These are phyloP conservation scores for Asterella californica DNA, from an alignment of 225 moss, liverwort and hornwort genomes.

Conservation along the genomic window DNA sequence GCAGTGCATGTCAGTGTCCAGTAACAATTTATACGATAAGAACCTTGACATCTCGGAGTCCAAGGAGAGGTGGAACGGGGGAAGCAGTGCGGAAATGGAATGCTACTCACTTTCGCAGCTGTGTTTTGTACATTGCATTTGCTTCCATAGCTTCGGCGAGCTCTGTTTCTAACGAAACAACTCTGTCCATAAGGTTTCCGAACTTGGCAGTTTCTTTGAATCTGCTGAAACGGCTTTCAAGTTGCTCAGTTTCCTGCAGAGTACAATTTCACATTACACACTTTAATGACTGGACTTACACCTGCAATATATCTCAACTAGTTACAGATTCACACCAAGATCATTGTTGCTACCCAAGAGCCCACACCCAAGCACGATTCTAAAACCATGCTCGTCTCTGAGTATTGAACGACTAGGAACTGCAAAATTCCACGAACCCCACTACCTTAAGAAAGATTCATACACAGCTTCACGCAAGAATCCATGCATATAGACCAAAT, in stretches of 20 bases:
- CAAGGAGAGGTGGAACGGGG: background rate
- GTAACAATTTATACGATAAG: background rate
- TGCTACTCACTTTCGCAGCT: constrained; percentile 63
- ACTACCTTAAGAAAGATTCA: background rate
- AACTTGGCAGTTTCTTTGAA: constrained; percentile 71
- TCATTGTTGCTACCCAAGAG: background rate
- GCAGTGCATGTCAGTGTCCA: background rate
- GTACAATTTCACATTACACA: background rate
- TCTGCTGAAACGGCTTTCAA: constrained; percentile 64
- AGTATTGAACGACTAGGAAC: background rate
- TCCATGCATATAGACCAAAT: background rate
- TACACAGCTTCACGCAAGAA: background rate
- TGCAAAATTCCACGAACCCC: background rate
- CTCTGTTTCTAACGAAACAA: constrained; percentile 77
- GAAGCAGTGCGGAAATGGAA: background rate
- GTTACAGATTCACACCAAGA: background rate
- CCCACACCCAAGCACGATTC: background rate
- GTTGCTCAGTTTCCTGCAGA: constrained; percentile 68
- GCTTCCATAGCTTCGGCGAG: constrained; percentile 81
- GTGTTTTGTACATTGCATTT: constrained; percentile 87
- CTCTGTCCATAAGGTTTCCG: constrained; percentile 66
- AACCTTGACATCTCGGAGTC: background rate
- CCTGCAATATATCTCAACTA: background rate
- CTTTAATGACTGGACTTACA: background rate
- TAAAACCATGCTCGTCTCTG: background rate